Evolutionary conservation across 192 early-diverging fungal genomes (phyloP).

Genomic region (Polychytrium aggregatum): DNA sequence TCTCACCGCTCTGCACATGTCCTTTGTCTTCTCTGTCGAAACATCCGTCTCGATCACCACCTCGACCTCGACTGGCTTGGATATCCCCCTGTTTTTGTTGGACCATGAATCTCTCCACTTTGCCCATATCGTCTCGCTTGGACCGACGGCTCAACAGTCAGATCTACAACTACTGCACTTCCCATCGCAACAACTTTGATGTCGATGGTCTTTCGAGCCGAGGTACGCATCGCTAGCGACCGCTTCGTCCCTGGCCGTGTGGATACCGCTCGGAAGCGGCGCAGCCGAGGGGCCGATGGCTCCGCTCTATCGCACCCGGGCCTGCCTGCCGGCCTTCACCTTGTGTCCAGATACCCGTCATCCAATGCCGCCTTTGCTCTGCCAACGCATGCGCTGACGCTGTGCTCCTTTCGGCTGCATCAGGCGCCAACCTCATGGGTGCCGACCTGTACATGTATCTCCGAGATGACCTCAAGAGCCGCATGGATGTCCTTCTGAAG

Average conservation of each 20-base stretch:
- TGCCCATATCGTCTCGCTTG: no score
- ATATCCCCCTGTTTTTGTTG: no score
- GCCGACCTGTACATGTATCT: slow-evolving; percentile 52
- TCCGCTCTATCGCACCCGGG: slow-evolving; percentile 16
- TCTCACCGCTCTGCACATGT: no score
- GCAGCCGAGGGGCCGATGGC: background rate
- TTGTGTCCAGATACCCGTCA: background rate
- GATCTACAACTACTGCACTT: slow-evolving; percentile 73
- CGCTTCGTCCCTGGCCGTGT: background rate
- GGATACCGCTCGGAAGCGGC: slow-evolving; percentile 3
- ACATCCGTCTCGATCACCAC: no score
- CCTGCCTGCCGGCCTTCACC: background rate
- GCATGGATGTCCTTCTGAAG: slow-evolving; percentile 33
- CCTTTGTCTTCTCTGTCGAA: no score
- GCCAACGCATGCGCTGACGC: background rate
- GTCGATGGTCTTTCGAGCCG: no score
- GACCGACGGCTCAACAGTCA: slow-evolving; percentile 21
- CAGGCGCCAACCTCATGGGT: slow-evolving; percentile 43
- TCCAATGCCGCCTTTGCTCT: background rate
- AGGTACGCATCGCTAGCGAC: background rate
- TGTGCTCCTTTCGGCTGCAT: background rate
- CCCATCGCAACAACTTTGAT: slow-evolving; percentile 32
- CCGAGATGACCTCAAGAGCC: slow-evolving; percentile 38
- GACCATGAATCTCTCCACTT: no score
- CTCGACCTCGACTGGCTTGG: no score